Conservation (phyloP, 257 asterid genomes). For the Coffea eugenioides region DNA sequence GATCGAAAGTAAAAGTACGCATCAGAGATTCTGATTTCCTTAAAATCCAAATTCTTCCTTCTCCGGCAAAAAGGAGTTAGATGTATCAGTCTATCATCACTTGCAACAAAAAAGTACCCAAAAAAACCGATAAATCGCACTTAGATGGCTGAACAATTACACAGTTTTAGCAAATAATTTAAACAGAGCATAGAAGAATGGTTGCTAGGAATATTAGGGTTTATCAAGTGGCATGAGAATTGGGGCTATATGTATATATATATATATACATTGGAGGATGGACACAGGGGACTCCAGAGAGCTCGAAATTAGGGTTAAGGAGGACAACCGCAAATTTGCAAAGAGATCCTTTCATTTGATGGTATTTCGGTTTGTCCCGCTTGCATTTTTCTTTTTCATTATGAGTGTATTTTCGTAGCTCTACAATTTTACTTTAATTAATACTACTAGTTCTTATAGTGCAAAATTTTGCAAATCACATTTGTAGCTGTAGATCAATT, state of each 20-base stretch:
- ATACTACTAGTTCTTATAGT: too few relatives aligned
- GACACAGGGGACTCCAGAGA: not conserved
- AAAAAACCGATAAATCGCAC: not conserved
- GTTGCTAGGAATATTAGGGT: not conserved
- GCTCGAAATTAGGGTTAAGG: conserved; percentile 19
- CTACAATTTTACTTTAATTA: too few relatives aligned
- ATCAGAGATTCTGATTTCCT: conserved; percentile 32
- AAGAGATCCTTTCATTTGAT: not conserved
- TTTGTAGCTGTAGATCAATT: too few relatives aligned
- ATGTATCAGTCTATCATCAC: conserved; percentile 1
- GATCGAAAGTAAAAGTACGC: not conserved
- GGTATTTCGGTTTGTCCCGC: not conserved
- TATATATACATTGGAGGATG: too few relatives aligned
- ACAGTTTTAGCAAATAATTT: not conserved
- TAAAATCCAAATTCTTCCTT: conserved; percentile 9
- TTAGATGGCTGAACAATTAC: not conserved
- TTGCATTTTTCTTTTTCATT: not conserved
- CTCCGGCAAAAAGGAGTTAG: conserved; percentile 10
- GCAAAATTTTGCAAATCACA: too few relatives aligned
- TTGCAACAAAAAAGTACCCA: not conserved
- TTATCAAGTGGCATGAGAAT: not conserved
- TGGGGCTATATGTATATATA: not conserved
- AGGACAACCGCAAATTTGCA: not conserved
- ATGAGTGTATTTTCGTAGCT: not conserved
- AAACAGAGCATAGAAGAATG: not conserved